Percentiles rank a stretch among this genome's conserved stretches.
Conservation (phyloP, 169 alveolate species). For the Plasmodium chabaudi region DNA sequence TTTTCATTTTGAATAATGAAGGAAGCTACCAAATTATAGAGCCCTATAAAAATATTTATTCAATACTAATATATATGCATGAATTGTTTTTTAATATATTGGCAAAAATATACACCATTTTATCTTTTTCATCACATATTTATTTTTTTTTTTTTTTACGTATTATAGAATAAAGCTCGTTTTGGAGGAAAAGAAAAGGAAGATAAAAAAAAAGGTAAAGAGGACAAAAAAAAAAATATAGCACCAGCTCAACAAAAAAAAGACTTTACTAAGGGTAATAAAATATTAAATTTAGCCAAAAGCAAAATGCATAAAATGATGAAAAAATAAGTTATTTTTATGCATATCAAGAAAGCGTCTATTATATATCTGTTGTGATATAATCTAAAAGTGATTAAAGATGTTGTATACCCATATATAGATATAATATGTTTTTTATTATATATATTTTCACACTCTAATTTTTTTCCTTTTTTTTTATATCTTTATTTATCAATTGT, state of each 20-base stretch:
- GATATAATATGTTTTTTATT: background rate
- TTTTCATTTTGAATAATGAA: conserved; percentile 18
- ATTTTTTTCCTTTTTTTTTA: background rate
- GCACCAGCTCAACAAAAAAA: conserved; percentile 49
- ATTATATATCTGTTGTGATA: background rate
- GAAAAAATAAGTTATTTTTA: conserved; percentile 30
- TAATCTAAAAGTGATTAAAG: background rate
- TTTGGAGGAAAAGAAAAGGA: conserved; percentile 46
- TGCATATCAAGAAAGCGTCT: too few species aligned
- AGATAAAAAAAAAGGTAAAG: conserved; percentile 61
- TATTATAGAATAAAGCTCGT: conserved; percentile 47
- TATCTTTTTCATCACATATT: background rate
- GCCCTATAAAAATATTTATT: background rate
- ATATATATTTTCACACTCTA: background rate
- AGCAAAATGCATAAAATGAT: conserved; percentile 69
- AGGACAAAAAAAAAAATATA: conserved; percentile 50
- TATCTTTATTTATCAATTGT: background rate
- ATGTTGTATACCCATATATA: background rate
- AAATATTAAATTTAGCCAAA: conserved; percentile 30
- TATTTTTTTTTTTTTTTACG: background rate
- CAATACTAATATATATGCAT: background rate
- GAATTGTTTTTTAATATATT: background rate
- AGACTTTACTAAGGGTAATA: conserved; percentile 19
- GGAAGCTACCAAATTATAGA: background rate
- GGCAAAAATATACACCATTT: background rate